Percentiles rank a stretch among this genome's conserved stretches.
These are phyloP conservation scores for Monascus ruber DNA, from an alignment of 2,329 filamentous ascomycete genomes.

Conservation along the genomic window DNA sequence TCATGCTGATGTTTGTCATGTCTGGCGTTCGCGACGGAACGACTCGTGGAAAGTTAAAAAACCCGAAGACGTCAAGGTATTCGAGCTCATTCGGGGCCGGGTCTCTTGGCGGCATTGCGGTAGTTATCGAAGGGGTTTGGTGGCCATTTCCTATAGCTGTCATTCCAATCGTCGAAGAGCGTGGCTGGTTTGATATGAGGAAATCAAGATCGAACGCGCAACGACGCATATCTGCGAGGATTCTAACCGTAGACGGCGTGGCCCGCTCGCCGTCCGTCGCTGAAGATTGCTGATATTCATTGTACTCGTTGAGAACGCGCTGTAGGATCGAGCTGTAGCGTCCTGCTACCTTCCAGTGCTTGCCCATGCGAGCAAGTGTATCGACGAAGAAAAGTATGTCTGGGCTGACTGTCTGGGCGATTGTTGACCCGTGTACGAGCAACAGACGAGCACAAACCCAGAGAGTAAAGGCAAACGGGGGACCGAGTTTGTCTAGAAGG, in stretches of 20 bases:
- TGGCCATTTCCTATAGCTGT: slow-evolving; percentile 11
- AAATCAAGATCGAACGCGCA: slow-evolving; percentile 87
- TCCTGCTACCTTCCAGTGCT: slow-evolving; percentile 74
- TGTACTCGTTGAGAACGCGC: slow-evolving; percentile 75
- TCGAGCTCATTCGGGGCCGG: slow-evolving; percentile 75
- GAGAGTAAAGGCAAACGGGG: slow-evolving; percentile 81
- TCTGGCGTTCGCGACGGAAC: slow-evolving; percentile 30
- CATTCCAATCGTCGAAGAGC: slow-evolving; percentile 19
- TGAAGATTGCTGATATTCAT: slow-evolving; percentile 56
- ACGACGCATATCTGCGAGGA: slow-evolving; percentile 80
- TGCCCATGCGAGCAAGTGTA: slow-evolving; percentile 66
- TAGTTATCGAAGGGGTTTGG: slow-evolving; percentile 11
- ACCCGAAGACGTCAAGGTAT: slow-evolving; percentile 86
- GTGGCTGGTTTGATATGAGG: slow-evolving; percentile 71
- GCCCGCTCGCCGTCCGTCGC: slow-evolving; percentile 56
- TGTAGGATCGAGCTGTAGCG: slow-evolving; percentile 71
- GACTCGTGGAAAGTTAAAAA: slow-evolving; percentile 80
- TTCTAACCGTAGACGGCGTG: slow-evolving; percentile 73
- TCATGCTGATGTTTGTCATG: slow-evolving; percentile 14
- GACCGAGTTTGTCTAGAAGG: slow-evolving; percentile 69
- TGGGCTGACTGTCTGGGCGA: slow-evolving; percentile 69
- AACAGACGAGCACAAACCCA: slow-evolving; percentile 84
- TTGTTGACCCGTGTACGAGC: slow-evolving; percentile 81
- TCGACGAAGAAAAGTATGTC: slow-evolving; percentile 75
- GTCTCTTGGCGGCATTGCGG: slow-evolving; percentile 43